Evolutionary conservation across 2,329 filamentous ascomycete species (phyloP).

Genomic region (Diplocarpon rosae): DNA sequence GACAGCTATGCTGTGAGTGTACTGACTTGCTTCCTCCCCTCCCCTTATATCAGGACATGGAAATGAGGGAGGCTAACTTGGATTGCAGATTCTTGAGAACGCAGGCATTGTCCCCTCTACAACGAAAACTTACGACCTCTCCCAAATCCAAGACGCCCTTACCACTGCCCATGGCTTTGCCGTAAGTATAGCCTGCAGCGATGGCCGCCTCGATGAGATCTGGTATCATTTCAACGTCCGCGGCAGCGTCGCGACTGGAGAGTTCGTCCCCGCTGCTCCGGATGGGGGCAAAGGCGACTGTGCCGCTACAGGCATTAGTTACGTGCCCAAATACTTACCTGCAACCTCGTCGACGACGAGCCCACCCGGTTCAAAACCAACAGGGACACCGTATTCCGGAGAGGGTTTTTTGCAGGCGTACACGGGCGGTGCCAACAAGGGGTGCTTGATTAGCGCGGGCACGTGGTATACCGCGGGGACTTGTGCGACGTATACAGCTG

Average conservation of each 20-base stretch:
- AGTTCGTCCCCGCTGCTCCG: slow-evolving; percentile 32
- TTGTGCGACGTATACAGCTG: slow-evolving; percentile 54
- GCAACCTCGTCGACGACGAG: slow-evolving; percentile 39
- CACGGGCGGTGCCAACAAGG: slow-evolving; percentile 35
- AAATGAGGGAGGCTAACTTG: too few species aligned
- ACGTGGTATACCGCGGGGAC: slow-evolving; percentile 58
- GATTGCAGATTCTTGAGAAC: slow-evolving; percentile 38
- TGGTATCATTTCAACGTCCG: slow-evolving; percentile 44
- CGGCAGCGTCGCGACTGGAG: slow-evolving; percentile 38
- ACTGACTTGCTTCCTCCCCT: too few species aligned
- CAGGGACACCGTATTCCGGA: slow-evolving; percentile 33
- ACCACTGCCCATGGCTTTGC: slow-evolving; percentile 34
- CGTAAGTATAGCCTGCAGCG: slow-evolving; percentile 35
- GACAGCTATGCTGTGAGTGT: slow-evolving; percentile 47
- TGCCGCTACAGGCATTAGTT: slow-evolving; percentile 43
- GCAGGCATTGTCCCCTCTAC: slow-evolving; percentile 49
- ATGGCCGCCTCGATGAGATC: slow-evolving; percentile 37
- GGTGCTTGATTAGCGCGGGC: slow-evolving; percentile 56
- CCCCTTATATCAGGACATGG: too few species aligned
- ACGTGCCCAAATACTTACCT: slow-evolving; percentile 36
- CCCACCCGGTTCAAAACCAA: slow-evolving; percentile 22
- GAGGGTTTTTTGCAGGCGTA: slow-evolving; percentile 49
- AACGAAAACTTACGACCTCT: slow-evolving; percentile 32
- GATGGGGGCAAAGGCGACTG: slow-evolving; percentile 33
- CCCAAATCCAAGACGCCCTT: slow-evolving; percentile 32